Conservation (phyloP, 2,329 filamentous ascomycete species). For the Sporothrix euskadiensis region DNA sequence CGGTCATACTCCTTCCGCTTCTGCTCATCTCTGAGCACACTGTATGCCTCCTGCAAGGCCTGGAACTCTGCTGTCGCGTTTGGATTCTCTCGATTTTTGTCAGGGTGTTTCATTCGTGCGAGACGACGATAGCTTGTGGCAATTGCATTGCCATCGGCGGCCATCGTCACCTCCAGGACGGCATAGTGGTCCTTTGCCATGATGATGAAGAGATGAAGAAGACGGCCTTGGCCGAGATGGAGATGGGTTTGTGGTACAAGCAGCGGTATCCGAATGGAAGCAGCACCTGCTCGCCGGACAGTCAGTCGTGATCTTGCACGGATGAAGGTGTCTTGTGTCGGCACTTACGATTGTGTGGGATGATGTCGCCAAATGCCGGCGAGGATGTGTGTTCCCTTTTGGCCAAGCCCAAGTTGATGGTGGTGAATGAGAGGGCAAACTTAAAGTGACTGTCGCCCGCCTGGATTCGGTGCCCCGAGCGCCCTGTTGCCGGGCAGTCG, state of each 20-base stretch:
- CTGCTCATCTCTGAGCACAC: constrained; percentile 30
- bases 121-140: constrained; percentile 34
- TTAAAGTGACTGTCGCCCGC: background rate
- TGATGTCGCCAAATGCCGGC: too few species aligned
- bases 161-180: constrained; percentile 32
- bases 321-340: too few species aligned
- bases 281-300: background rate
- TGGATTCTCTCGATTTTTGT: constrained; percentile 34
- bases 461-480: too few species aligned
- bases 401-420: background rate
- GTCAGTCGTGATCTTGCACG: too few species aligned
- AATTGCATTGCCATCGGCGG: constrained; percentile 29
- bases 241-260: too few species aligned
- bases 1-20: constrained; percentile 29
- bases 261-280: background rate
- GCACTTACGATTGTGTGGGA: too few species aligned
- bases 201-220: background rate
- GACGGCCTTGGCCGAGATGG: too few species aligned
- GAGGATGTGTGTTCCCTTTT: too few species aligned
- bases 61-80: constrained; percentile 36
- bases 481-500: too few species aligned
- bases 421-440: background rate
- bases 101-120: constrained; percentile 34
- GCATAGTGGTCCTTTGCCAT: constrained; percentile 34
- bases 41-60: constrained; percentile 34